These are phyloP conservation scores for Mesotaenium endlicherianum DNA, from an alignment of 139 green algal species.

Conservation along the genomic window DNA sequence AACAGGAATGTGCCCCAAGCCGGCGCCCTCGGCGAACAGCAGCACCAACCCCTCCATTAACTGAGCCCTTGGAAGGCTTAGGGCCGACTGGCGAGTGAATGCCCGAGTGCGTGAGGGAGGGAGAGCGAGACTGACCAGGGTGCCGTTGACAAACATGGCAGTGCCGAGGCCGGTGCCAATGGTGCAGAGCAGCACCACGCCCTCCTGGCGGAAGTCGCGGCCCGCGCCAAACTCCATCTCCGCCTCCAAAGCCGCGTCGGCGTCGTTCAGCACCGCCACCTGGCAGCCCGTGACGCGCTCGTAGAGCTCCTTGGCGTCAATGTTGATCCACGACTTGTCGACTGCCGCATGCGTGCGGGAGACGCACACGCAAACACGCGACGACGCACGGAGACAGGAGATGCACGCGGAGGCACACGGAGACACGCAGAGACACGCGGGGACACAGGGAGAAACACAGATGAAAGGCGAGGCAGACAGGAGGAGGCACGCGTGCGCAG, in stretches of 20 bases:
- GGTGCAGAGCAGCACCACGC: slow-evolving; percentile 14
- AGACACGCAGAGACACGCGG: too few species aligned
- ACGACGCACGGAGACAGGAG: too few species aligned
- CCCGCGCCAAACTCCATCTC: slow-evolving; percentile 30
- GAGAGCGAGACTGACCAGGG: slow-evolving; percentile 1
- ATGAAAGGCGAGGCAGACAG: too few species aligned
- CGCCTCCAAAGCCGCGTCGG: slow-evolving; percentile 8
- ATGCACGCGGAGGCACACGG: too few species aligned
- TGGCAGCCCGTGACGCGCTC: background rate
- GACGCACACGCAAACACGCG: too few species aligned
- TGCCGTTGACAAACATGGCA: slow-evolving; percentile 16
- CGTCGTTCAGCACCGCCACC: slow-evolving; percentile 27
- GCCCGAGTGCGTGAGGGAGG: too few species aligned
- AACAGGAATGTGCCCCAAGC: background rate
- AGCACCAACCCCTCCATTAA: background rate
- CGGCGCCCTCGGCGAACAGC: background rate
- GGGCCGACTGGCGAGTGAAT: too few species aligned
- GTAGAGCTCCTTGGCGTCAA: background rate
- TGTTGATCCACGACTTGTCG: slow-evolving; percentile 37
- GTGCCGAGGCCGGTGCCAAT: slow-evolving; percentile 31
- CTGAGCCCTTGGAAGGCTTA: too few species aligned
- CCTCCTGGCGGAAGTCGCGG: background rate
- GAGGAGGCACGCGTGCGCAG: too few species aligned
- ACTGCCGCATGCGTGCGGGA: too few species aligned
- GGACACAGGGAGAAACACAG: too few species aligned